phyloP scores from a whole-genome alignment of 345 rosid species.

The Eucalyptus erythrocorys region DNA sequence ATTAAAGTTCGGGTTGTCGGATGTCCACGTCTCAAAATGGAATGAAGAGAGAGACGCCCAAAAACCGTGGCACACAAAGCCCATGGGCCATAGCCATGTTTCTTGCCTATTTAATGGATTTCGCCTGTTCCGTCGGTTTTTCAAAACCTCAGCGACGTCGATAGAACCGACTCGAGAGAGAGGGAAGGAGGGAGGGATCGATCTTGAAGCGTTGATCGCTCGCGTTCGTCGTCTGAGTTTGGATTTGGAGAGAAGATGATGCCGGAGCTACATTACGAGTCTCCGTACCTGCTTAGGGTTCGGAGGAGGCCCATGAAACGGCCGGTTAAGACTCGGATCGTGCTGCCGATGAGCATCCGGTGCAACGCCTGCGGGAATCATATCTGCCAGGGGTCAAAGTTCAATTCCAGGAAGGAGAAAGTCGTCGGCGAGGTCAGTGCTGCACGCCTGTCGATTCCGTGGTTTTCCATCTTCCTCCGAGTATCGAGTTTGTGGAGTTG shows the following conservation, averaged over 20 bases:
- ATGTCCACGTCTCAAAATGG: too few species aligned
- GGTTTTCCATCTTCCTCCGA: background rate
- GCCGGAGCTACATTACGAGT: constrained; percentile 84
- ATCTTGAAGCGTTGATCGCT: background rate
- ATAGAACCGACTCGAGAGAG: too few species aligned
- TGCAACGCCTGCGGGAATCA: constrained; percentile 77
- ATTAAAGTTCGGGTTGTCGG: too few species aligned
- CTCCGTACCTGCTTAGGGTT: constrained; percentile 56
- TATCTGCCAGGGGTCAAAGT: constrained; percentile 77
- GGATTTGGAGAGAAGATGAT: constrained; percentile 28
- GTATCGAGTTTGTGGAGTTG: too few species aligned
- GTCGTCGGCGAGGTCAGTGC: constrained; percentile 62
- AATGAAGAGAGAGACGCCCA: too few species aligned
- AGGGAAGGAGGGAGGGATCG: too few species aligned
- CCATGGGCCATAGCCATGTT: too few species aligned
- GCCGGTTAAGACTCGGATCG: constrained; percentile 84
- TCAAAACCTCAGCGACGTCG: too few species aligned
- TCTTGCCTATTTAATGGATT: background rate
- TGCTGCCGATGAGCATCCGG: constrained; percentile 95
- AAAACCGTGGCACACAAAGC: too few species aligned
- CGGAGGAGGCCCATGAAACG: constrained; percentile 67
- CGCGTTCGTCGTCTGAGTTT: constrained; percentile 1
- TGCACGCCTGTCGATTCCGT: too few species aligned
- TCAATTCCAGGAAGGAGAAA: constrained; percentile 87
- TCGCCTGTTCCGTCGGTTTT: too few species aligned